Base-by-base conservation (phyloP, 495 filamentous ascomycete genomes). In the Aspergillus bertholletiae region DNA sequence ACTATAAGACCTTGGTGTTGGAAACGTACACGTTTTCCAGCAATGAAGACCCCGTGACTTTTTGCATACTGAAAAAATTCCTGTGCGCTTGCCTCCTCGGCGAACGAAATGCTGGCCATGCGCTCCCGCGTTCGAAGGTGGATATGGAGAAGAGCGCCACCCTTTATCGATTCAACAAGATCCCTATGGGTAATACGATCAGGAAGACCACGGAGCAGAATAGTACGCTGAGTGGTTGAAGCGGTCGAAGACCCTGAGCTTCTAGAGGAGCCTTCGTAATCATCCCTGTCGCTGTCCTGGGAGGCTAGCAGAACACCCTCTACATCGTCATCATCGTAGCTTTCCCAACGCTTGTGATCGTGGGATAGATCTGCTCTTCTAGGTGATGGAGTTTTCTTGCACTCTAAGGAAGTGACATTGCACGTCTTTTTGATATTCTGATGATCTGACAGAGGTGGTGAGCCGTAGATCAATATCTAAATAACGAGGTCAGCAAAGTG, bases 61-160 rank as follows among this genome's bases (percentile, higher is more conserved):
- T 83, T 86, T 1, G 80, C 79, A 62, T 88, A 77, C 4, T 83
- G 76, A 23, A 83, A 72, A 62, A 91, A 95, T 2, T 78, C 74
- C 37, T 75, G 74, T 7, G 87, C 87, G 44, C 80, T 79, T 15
- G 75, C 73, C 23, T 84, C 81, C 30, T 86, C 74, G 18, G 89
- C 70, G 63, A 94, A 93, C 0, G 89, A 88, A 5, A 95, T 77
- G 24, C 74, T 83, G 9, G 85, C 89, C 43, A 70, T 71, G 18
- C 78, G 81, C 41, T 90, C 86, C 35, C 80, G 65, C n/a, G 70
- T 65, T 30, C 85, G 78, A 39, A 92, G 61, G 58, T 82, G 88
- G 34, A 92, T 74, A 60, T 92, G 85, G 7, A 91, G 63, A 6
- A 95, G 65, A 58, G 79, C 73, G 0, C 90, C 90, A 7, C 90